Evolutionary conservation across 2,329 filamentous ascomycete species (phyloP), one percentile per base, ranked within the genome.

Genomic region (Sordariomycetes sp.): DNA sequence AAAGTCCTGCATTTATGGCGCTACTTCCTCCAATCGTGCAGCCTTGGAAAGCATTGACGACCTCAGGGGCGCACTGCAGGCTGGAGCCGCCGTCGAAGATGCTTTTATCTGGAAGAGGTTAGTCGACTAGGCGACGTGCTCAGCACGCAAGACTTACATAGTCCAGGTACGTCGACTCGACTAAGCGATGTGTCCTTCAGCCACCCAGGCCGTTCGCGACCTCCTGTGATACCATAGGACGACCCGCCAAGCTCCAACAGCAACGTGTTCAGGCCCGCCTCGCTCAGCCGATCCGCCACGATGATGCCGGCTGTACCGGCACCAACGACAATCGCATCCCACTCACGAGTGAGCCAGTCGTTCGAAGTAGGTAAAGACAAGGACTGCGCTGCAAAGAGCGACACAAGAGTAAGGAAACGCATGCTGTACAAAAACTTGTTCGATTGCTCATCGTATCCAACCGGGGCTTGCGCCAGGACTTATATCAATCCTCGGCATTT

Each of bases 301-400:
- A 23, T 35, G 18, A 35, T 10, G n/a, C 33, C 33, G 10, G 33
- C 33, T 14, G 33, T 35, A 9, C 33, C 33, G 5, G 24, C 33
- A 12, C 33, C 33, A 12, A 35, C 25, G 21, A 35, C 33, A 21
- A 35, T 21, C 17, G 20, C 23, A 23, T 35, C 33, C 20, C 25
- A 35, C 21, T 35, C 33, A 20, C 23, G 23, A 4, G 23, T 25
- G 23, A 14, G 11, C 23, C 23, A 25, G 23, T 25, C 23, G 23
- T 14, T 14, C 10, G 10, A 25, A 10, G 23, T 25, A 25, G 23
- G 23, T 3, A 14, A 10, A 25, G 23, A 10, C 23, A 10, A 25
- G 23, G 23, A 25, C 14, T 25, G 23, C 10, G 23, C 6, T 6
- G 14, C 10, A 25, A 25, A 6, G 23, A 25, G 23, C 10, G 23